Evolutionary conservation across 495 filamentous ascomycete species (phyloP).

Genomic region (Clohesyomyces aquaticus): DNA sequence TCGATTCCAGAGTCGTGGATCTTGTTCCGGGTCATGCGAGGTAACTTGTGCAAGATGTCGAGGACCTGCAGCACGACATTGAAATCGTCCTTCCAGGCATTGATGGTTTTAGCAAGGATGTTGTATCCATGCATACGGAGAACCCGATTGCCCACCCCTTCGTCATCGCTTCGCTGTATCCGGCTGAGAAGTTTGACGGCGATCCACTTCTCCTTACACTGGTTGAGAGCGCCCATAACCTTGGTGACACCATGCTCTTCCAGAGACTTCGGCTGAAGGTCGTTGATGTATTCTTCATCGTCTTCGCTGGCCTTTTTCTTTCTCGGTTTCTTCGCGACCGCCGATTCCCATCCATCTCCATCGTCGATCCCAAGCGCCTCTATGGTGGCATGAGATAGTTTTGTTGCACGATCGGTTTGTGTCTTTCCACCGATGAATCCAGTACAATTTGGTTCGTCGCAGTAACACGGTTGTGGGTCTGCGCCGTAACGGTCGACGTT

Average conservation of each 20-base stretch:
- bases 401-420: slow-evolving; percentile 93
- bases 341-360: slow-evolving; percentile 86
- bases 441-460: slow-evolving; percentile 90
- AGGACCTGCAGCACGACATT: slow-evolving; percentile 89
- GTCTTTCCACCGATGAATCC: slow-evolving; percentile 97
- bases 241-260: slow-evolving; percentile 90
- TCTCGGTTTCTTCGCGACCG: slow-evolving; percentile 81
- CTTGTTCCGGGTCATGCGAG: slow-evolving; percentile 93
- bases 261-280: slow-evolving; percentile 78
- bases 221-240: slow-evolving; percentile 98
- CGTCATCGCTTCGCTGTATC: slow-evolving; percentile 87
- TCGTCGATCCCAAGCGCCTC: slow-evolving; percentile 97
- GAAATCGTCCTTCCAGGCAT: slow-evolving; percentile 81
- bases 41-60: slow-evolving; percentile 85
- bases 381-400: slow-evolving; percentile 85
- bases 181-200: slow-evolving; percentile 90
- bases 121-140: slow-evolving; percentile 97
- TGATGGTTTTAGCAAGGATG: slow-evolving; percentile 83
- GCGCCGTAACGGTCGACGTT: slow-evolving; percentile 98
- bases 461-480: slow-evolving; percentile 95
- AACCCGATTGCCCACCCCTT: slow-evolving; percentile 83
- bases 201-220: slow-evolving; percentile 99
- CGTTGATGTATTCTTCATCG: slow-evolving; percentile 96
- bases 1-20: slow-evolving; percentile 97
- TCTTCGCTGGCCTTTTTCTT: slow-evolving; percentile 94